Percentiles rank a stretch among this genome's conserved stretches.
Evolutionary conservation across 1,139 yeast genomes (phyloP).

Genomic region (Scheffersomyces segobiensis): DNA sequence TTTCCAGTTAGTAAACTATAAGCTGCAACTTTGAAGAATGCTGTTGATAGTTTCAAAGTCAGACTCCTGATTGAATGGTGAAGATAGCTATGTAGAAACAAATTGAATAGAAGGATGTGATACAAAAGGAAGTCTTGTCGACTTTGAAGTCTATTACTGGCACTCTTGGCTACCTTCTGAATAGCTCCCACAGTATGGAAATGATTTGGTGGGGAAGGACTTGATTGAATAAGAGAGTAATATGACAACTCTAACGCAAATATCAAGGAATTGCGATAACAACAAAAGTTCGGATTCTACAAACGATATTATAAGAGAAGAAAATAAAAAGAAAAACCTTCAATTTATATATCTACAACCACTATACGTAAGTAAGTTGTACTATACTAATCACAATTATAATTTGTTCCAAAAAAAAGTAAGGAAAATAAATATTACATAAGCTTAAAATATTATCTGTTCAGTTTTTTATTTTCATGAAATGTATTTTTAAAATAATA

Average conservation of each 20-base stretch:
- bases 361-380: neutral
- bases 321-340: neutral
- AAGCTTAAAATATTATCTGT: neutral
- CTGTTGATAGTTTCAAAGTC: neutral
- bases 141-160: neutral
- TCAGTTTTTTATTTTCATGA: neutral
- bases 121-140: neutral
- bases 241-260: neutral
- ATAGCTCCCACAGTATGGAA: neutral
- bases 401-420: neutral
- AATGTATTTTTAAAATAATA: neutral
- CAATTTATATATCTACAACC: neutral
- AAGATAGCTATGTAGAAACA: neutral
- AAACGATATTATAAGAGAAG: neutral
- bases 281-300: neutral
- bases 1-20: neutral
- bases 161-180: neutral
- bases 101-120: neutral
- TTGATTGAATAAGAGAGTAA: neutral
- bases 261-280: neutral
- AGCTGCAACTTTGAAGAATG: neutral
- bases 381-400: neutral
- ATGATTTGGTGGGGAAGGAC: neutral
- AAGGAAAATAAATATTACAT: neutral
- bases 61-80: neutral